Evolutionary conservation across 78 protist species (phyloP).

Genomic region (Diacronema lutheri): DNA sequence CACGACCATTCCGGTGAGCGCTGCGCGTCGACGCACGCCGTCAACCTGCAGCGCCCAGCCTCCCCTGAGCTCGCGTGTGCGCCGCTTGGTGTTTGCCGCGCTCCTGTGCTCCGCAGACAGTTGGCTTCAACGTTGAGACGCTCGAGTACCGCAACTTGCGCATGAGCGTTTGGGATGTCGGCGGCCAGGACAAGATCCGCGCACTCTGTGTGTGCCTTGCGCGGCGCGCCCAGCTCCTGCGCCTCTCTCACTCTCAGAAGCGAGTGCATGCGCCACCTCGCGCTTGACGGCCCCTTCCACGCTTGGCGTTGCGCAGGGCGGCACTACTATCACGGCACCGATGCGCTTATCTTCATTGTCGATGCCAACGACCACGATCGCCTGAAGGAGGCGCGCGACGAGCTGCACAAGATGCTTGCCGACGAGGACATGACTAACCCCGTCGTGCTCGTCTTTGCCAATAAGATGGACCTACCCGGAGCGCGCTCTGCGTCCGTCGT

Average conservation of each 20-base stretch:
- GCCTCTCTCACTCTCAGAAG: too few species aligned
- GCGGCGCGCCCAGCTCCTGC: too few species aligned
- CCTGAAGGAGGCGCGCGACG: background rate
- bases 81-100: too few species aligned
- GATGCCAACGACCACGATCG: constrained; percentile 30
- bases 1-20: constrained; percentile 62
- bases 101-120: too few species aligned
- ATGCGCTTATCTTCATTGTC: constrained; percentile 33
- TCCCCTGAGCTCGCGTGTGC: too few species aligned
- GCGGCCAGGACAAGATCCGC: constrained; percentile 94
- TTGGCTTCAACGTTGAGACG: constrained; percentile 91
- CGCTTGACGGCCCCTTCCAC: too few species aligned
- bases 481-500: background rate
- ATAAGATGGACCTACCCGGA: constrained; percentile 60
- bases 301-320: constrained; percentile 70
- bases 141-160: constrained; percentile 71
- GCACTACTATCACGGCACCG: constrained; percentile 47
- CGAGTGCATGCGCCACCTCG: too few species aligned
- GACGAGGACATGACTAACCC: background rate
- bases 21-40: too few species aligned
- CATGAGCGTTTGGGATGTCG: constrained; percentile 87
- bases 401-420: background rate
- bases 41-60: too few species aligned
- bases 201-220: constrained; percentile 67
- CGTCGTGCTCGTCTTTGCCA: constrained; percentile 59